These are phyloP conservation scores for Chrysoporthe austroafricana DNA, from an alignment of 2,329 filamentous ascomycete genomes.

Conservation along the genomic window DNA sequence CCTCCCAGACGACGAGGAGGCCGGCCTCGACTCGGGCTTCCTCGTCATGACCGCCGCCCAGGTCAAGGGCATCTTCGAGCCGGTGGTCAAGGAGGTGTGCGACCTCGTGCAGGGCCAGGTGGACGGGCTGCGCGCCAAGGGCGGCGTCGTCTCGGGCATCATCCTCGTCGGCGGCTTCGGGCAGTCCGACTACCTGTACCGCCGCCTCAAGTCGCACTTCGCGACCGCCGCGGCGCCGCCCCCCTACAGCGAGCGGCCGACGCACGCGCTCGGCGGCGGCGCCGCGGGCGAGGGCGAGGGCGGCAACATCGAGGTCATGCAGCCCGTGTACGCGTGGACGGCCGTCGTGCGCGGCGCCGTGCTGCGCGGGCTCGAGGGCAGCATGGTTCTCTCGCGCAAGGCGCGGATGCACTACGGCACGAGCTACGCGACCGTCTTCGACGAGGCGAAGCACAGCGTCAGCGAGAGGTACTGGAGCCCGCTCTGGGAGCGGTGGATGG, in stretches of 20 bases:
- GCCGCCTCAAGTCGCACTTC: conserved; percentile 71
- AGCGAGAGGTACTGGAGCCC: conserved; percentile 79
- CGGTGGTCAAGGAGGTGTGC: conserved; percentile 72
- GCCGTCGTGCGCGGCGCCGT: conserved; percentile 80
- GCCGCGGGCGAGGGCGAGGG: conserved; percentile 50
- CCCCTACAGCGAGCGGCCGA: conserved; percentile 71
- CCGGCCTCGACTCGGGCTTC: conserved; percentile 76
- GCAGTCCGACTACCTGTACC: conserved; percentile 77
- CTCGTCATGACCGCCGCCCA: conserved; percentile 71
- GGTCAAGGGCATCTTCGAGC: conserved; percentile 75
- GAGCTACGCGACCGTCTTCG: conserved; percentile 79
- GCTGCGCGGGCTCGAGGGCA: conserved; percentile 74
- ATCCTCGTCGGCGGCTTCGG: conserved; percentile 83
- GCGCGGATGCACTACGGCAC: conserved; percentile 80
- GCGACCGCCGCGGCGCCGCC: conserved; percentile 59
- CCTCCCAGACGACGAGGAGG: conserved; percentile 74
- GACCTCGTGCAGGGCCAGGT: conserved; percentile 72
- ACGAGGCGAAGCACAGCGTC: conserved; percentile 73
- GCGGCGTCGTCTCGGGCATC: conserved; percentile 71
- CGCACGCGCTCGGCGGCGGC: conserved; percentile 59
- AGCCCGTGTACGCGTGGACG: conserved; percentile 81
- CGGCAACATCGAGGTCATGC: conserved; percentile 75
- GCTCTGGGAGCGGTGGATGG: conserved; percentile 83
- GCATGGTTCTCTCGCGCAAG: conserved; percentile 76
- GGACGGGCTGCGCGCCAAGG: conserved; percentile 62